A percentile compares a stretch with the other conserved stretches of the same genome.
Conservation (phyloP, 352 stramenopile genomes). For the Phytopythium boreale region DNA sequence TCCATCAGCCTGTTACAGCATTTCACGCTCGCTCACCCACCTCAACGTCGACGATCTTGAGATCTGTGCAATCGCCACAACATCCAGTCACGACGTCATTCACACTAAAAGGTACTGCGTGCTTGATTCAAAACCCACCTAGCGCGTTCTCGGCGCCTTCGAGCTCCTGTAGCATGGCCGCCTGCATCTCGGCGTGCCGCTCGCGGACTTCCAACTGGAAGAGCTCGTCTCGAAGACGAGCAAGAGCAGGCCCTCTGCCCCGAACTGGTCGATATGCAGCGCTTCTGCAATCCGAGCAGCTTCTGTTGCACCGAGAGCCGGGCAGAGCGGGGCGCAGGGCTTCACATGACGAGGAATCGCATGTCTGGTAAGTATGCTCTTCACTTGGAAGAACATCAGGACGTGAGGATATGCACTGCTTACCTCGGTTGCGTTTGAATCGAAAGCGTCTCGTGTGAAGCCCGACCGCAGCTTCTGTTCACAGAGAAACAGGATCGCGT, state of each 20-base stretch:
- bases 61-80: constrained; percentile 15
- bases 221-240: constrained; percentile 35
- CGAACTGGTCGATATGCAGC: constrained; percentile 5
- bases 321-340: neutral
- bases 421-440: neutral
- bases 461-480: neutral
- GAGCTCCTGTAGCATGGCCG: constrained; percentile 33
- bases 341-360: neutral
- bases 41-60: constrained; percentile 47
- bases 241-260: constrained; percentile 9
- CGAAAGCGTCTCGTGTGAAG: neutral
- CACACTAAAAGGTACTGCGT: neutral
- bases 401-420: neutral
- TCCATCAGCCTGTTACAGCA: neutral
- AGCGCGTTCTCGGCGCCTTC: constrained; percentile 31
- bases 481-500: neutral
- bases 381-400: neutral
- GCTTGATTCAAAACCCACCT: constrained; percentile 12
- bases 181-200: constrained; percentile 31
- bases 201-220: constrained; percentile 58
- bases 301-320: constrained; percentile 14
- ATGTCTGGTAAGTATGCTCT: neutral
- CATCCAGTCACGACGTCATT: neutral
- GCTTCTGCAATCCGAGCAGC: constrained; percentile 15
- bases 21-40: constrained; percentile 9